phyloP scores from a whole-genome alignment of 805 yeast genomes.

The Yarrowia porcina region DNA sequence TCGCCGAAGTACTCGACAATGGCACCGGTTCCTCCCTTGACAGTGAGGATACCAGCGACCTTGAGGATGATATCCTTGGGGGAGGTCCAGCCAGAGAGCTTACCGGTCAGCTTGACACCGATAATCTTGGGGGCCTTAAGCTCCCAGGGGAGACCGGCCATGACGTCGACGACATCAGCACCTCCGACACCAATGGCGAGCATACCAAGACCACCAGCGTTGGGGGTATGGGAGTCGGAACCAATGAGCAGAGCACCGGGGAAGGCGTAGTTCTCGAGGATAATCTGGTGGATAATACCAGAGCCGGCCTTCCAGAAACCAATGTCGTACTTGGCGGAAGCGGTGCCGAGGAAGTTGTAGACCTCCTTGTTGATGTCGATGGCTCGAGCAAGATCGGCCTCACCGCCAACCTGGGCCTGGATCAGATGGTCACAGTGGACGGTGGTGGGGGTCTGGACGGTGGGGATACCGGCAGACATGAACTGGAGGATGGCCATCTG shows the following conservation, averaged over 20 bases:
- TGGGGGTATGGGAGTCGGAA: slow-evolving; percentile 97
- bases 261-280: slow-evolving; percentile 92
- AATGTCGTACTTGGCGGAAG: slow-evolving; percentile 92
- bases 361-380: slow-evolving; percentile 90
- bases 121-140: slow-evolving; percentile 93
- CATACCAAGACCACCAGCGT: slow-evolving; percentile 98
- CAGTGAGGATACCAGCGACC: slow-evolving; percentile 91
- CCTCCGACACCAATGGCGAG: slow-evolving; percentile 99
- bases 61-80: slow-evolving; percentile 94
- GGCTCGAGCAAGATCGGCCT: slow-evolving; percentile 78
- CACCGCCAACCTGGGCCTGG: slow-evolving; percentile 92
- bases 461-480: slow-evolving; percentile 90
- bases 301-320: slow-evolving; percentile 99
- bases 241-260: slow-evolving; percentile 97
- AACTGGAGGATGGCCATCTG: slow-evolving; percentile 97
- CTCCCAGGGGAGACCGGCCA: slow-evolving; percentile 95
- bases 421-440: slow-evolving; percentile 98
- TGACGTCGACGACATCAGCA: slow-evolving; percentile 97
- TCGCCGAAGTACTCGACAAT: slow-evolving; percentile 96
- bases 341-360: slow-evolving; percentile 82
- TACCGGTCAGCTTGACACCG: slow-evolving; percentile 93
- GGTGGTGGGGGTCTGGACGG: slow-evolving; percentile 91
- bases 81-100: slow-evolving; percentile 91
- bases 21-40: slow-evolving; percentile 97
- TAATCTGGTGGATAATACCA: slow-evolving; percentile 96